Evolutionary conservation across 1,139 yeast genomes (phyloP).

Genomic region (Pichia sp.): DNA sequence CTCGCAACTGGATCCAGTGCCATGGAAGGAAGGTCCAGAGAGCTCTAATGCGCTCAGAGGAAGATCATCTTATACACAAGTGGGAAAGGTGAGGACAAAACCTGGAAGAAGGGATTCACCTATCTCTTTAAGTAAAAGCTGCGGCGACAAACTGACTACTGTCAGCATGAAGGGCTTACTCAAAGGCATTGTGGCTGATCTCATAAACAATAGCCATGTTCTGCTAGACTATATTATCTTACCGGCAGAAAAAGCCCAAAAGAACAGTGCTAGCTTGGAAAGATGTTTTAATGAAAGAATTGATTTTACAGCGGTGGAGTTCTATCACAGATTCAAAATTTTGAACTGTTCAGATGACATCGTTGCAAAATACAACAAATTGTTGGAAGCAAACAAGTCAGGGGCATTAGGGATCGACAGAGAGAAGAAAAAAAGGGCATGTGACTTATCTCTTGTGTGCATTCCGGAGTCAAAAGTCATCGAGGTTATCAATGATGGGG

Average conservation of each 20-base stretch:
- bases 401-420: neutral
- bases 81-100: conserved; percentile 77
- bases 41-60: conserved; percentile 36
- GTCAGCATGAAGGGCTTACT: conserved; percentile 61
- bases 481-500: conserved; percentile 27
- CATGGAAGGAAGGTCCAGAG: neutral
- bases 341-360: neutral
- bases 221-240: conserved; percentile 54
- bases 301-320: neutral
- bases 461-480: conserved; percentile 16
- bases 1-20: conserved; percentile 26
- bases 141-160: conserved; percentile 76
- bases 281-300: conserved; percentile 44
- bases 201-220: conserved; percentile 37
- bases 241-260: conserved; percentile 36
- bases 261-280: conserved; percentile 36
- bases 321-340: neutral
- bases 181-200: conserved; percentile 43
- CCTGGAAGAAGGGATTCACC: conserved; percentile 84
- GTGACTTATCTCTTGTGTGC: conserved; percentile 21
- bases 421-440: conserved; percentile 13
- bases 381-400: conserved; percentile 1
- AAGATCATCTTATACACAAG: conserved; percentile 58
- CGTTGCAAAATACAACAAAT: neutral
- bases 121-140: conserved; percentile 70